Percentiles rank a stretch among this genome's conserved stretches.
phyloP scores from a whole-genome alignment of 495 filamentous ascomycete genomes.

The Hypoxylon trugodes region DNA sequence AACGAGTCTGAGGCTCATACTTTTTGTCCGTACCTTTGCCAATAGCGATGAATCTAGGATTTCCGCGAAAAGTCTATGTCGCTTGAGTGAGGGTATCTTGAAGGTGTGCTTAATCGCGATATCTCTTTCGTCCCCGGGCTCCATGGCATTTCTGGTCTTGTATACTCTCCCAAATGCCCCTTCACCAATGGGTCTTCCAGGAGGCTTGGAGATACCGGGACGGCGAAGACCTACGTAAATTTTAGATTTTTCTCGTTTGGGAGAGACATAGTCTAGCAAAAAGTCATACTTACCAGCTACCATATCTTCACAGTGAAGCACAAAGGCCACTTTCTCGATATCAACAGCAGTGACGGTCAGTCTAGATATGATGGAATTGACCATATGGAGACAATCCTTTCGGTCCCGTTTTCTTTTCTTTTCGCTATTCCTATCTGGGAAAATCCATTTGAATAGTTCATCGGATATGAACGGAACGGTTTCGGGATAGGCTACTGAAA shows the following conservation, averaged over 20 bases:
- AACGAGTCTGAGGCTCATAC: not conserved
- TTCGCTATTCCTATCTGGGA: not conserved
- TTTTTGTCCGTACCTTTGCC: not conserved
- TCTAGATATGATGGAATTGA: not conserved
- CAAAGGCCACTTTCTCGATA: conserved; percentile 5
- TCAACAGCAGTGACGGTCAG: not conserved
- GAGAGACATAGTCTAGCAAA: not conserved
- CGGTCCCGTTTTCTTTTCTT: not conserved
- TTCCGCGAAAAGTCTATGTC: not conserved
- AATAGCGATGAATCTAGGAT: not conserved
- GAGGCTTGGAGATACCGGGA: too few relatives aligned
- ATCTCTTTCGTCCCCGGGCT: not conserved
- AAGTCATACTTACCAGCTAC: not conserved
- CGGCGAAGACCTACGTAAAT: too few relatives aligned
- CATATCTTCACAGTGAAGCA: not conserved
- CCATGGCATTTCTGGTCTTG: not conserved
- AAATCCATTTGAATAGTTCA: not conserved
- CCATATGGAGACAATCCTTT: not conserved
- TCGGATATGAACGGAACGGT: not conserved
- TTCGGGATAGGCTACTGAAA: not conserved
- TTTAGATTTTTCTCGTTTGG: not conserved
- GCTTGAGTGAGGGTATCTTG: not conserved
- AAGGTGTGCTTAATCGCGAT: not conserved
- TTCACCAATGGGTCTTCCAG: not conserved
- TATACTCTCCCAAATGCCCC: not conserved